phyloP scores from a whole-genome alignment of 495 filamentous ascomycete genomes.

The Evansstolkia leycettana region DNA sequence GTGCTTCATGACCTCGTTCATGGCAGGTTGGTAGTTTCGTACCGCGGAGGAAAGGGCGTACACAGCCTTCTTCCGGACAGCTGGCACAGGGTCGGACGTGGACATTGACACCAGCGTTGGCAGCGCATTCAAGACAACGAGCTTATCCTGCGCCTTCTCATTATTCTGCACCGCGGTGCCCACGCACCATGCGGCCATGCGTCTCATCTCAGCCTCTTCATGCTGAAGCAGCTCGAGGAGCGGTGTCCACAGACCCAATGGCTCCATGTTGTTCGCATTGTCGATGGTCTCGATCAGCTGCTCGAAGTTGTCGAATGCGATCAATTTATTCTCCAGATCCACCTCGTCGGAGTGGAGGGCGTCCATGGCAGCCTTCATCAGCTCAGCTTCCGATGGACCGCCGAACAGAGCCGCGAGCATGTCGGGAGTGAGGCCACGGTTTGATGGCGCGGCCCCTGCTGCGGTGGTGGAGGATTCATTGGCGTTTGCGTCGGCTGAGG shows the following conservation, averaged over 20 bases:
- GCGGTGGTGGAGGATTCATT: constrained; percentile 28
- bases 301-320: constrained; percentile 94
- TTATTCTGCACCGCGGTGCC: constrained; percentile 97
- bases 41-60: constrained; percentile 74
- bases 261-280: constrained; percentile 85
- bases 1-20: constrained; percentile 48
- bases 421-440: constrained; percentile 43
- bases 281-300: constrained; percentile 83
- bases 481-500: constrained; percentile 13
- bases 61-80: constrained; percentile 74
- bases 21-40: constrained; percentile 74
- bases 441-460: constrained; percentile 16
- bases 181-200: constrained; percentile 82
- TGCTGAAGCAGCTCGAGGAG: constrained; percentile 55
- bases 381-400: constrained; percentile 73
- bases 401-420: constrained; percentile 64
- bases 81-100: constrained; percentile 41
- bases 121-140: constrained; percentile 60
- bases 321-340: constrained; percentile 63
- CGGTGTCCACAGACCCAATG: constrained; percentile 68
- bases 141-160: constrained; percentile 62
- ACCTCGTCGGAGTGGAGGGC: constrained; percentile 52
- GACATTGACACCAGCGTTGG: constrained; percentile 55
- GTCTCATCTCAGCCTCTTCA: constrained; percentile 57
- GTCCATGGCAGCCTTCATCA: constrained; percentile 75